A percentile compares a stretch with the other conserved stretches of the same genome.
These are phyloP conservation scores for Blastobotrys proliferans DNA, from an alignment of 1,139 yeast genomes.

Conservation along the genomic window DNA sequence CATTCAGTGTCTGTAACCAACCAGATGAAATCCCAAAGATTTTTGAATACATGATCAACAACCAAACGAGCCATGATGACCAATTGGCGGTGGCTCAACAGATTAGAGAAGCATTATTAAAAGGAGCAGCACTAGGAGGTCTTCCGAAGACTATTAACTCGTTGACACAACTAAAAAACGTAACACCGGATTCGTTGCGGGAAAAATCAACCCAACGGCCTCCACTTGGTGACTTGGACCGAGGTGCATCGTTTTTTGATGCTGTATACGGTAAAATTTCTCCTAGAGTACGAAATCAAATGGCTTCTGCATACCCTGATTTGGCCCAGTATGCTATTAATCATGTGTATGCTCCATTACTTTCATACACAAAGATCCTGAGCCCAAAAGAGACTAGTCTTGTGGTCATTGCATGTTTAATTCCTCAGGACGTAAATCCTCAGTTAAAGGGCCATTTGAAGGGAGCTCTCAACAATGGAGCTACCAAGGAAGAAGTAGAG, in stretches of 20 bases:
- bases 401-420: constrained; percentile 71
- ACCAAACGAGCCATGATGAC: constrained; percentile 20
- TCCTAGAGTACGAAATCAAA: constrained; percentile 59
- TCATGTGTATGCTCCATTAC: constrained; percentile 72
- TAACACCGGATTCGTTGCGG: constrained; percentile 53
- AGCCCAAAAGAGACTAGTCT: constrained; percentile 69
- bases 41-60: constrained; percentile 67
- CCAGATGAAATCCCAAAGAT: constrained; percentile 77
- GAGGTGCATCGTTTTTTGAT: constrained; percentile 72
- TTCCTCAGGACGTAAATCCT: constrained; percentile 94
- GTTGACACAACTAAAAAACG: constrained; percentile 57
- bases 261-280: constrained; percentile 73
- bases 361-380: constrained; percentile 63
- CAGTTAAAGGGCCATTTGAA: constrained; percentile 85
- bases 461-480: constrained; percentile 82
- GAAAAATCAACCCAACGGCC: constrained; percentile 30
- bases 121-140: constrained; percentile 75
- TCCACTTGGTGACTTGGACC: constrained; percentile 18
- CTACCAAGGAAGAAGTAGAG: constrained; percentile 57
- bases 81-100: constrained; percentile 46
- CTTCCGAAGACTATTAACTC: constrained; percentile 83
- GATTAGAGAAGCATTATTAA: constrained; percentile 71
- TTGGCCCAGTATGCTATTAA: constrained; percentile 69
- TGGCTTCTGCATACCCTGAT: constrained; percentile 78
- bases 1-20: constrained; percentile 74